Evolutionary conservation across 202 grass and related monocot genomes (phyloP).

Genomic region (Setaria viridis): DNA sequence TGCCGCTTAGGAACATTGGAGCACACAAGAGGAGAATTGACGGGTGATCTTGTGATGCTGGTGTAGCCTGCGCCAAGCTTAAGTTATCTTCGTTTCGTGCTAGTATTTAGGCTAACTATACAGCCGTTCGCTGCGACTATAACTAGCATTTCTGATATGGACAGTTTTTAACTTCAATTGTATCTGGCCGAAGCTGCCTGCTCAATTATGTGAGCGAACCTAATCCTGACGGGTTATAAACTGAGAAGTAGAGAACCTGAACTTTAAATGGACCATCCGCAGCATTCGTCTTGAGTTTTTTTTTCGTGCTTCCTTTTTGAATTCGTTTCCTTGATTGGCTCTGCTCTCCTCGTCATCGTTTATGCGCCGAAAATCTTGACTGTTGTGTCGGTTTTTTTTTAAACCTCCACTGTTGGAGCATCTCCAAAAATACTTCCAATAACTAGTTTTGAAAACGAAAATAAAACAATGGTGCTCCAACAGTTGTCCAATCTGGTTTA

Average conservation of each 20-base stretch:
- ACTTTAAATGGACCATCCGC: constrained; percentile 27
- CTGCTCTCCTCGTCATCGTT: background rate
- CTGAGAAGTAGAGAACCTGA: background rate
- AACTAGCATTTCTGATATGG: background rate
- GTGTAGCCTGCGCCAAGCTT: background rate
- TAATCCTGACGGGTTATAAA: background rate
- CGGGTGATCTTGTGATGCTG: background rate
- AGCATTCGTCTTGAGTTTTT: background rate
- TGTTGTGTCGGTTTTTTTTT: too few relatives aligned
- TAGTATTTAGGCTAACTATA: background rate
- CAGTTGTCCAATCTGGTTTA: too few relatives aligned
- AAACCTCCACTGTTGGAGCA: too few relatives aligned
- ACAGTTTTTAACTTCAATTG: constrained; percentile 16
- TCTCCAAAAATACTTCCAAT: too few relatives aligned
- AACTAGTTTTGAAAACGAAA: too few relatives aligned
- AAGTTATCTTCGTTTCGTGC: background rate
- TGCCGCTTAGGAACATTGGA: background rate
- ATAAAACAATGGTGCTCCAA: too few relatives aligned
- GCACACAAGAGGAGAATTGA: background rate
- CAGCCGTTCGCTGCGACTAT: background rate
- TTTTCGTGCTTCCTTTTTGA: background rate
- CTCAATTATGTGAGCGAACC: background rate
- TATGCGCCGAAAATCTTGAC: too few relatives aligned
- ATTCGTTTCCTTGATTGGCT: background rate
- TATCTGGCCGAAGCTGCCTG: constrained; percentile 17